A percentile compares a stretch with the other conserved stretches of the same genome.
Evolutionary conservation across 2,329 filamentous ascomycete genomes (phyloP).

Genomic region (Whalleya microplaca): DNA sequence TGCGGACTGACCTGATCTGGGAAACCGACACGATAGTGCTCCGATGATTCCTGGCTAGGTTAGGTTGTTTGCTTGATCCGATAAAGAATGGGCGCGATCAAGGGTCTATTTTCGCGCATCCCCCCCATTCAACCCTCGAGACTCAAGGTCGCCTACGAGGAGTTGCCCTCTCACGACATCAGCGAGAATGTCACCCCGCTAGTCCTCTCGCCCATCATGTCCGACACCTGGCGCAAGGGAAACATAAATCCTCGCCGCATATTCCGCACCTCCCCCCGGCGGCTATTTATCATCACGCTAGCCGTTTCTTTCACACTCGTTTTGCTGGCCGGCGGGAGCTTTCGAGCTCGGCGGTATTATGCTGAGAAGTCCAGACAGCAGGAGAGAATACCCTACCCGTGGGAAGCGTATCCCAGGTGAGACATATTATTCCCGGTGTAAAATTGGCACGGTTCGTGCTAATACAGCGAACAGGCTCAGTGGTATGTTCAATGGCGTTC

Average conservation of each 20-base stretch:
- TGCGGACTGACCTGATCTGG: conserved; percentile 13
- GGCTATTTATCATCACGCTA: conserved; percentile 25
- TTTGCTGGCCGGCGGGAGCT: conserved; percentile 24
- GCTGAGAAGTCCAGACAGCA: conserved; percentile 11
- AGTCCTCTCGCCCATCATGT: conserved; percentile 22
- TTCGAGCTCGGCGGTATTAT: conserved; percentile 25
- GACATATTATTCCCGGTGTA: conserved; percentile 5
- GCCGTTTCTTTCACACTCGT: conserved; percentile 24
- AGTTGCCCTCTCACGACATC: conserved; percentile 31
- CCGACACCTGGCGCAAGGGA: conserved; percentile 25
- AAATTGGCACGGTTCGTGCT: conserved; percentile 3
- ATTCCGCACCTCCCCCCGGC: conserved; percentile 31
- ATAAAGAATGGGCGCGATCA: conserved; percentile 27
- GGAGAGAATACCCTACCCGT: conserved; percentile 30
- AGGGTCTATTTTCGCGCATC: conserved; percentile 24
- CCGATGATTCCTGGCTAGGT: conserved; percentile 8
- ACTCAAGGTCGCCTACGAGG: conserved; percentile 26
- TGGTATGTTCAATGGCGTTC: conserved; percentile 36
- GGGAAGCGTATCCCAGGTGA: conserved; percentile 33
- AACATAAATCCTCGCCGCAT: conserved; percentile 19
- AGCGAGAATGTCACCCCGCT: conserved; percentile 24
- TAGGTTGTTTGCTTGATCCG: not conserved
- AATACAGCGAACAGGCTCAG: conserved; percentile 24
- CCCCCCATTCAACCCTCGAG: conserved; percentile 18
- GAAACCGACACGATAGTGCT: conserved; percentile 12